Conservation (phyloP, 805 yeast species). For the Grigorovia transvaalensis region DNA sequence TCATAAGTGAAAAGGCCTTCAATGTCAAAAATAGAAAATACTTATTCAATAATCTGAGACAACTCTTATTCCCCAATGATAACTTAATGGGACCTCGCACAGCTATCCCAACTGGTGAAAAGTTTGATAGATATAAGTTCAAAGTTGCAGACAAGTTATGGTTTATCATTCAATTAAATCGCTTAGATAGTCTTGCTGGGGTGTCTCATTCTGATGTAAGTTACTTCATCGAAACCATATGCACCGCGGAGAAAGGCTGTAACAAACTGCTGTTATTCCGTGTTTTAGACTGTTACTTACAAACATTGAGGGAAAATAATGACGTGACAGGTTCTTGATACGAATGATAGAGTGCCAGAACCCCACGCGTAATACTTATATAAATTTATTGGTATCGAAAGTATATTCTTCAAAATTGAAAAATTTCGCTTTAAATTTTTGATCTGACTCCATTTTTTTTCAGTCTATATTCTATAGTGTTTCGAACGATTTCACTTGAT, state of each 20-base stretch:
- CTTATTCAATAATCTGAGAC: conserved; percentile 26
- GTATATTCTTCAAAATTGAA: no score
- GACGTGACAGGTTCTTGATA: background rate
- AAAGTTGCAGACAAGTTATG: conserved; percentile 22
- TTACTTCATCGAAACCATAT: conserved; percentile 24
- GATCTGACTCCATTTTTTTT: no score
- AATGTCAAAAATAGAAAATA: conserved; percentile 12
- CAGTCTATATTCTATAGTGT: no score
- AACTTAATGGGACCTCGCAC: conserved; percentile 41
- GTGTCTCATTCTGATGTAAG: conserved; percentile 17
- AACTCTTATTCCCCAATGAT: conserved; percentile 38
- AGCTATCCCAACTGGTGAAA: conserved; percentile 32
- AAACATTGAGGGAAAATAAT: background rate
- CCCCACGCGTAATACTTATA: background rate
- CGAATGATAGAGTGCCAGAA: conserved; percentile 23
- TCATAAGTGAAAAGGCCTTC: conserved; percentile 8
- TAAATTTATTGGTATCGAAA: no score
- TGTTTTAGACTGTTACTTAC: conserved; percentile 30
- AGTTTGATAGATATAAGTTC: conserved; percentile 26
- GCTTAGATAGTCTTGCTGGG: conserved; percentile 11
- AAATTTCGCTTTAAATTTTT: no score
- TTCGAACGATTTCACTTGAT: no score
- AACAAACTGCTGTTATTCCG: conserved; percentile 36
- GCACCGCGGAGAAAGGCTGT: conserved; percentile 28
- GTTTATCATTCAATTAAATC: conserved; percentile 12